phyloP scores from a whole-genome alignment of 1,284 basidiomycete species.

The Apiotrichum montevideense region DNA sequence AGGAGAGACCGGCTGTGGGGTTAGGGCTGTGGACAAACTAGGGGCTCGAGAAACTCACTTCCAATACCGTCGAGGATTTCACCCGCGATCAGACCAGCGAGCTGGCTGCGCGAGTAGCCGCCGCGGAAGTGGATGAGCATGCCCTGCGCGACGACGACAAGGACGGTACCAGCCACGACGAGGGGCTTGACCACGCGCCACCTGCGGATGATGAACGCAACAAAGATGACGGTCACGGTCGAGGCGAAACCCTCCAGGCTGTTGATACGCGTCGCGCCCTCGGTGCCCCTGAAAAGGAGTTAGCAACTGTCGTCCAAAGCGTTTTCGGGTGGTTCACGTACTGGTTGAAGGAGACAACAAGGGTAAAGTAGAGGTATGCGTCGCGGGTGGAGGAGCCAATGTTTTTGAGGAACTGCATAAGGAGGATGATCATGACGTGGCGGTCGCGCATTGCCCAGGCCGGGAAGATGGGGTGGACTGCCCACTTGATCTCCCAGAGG shows the following conservation, averaged over 20 bases:
- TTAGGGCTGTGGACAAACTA: too few species aligned
- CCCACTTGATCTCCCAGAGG: slow-evolving; percentile 43
- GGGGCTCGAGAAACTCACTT: slow-evolving; percentile 10
- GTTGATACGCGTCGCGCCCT: slow-evolving; percentile 44
- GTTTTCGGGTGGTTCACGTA: slow-evolving; percentile 8
- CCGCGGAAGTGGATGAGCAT: slow-evolving; percentile 48
- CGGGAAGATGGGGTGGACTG: slow-evolving; percentile 44
- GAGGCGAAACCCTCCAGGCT: slow-evolving; percentile 47
- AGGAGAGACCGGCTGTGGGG: slow-evolving; percentile 29
- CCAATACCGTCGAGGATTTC: slow-evolving; percentile 48
- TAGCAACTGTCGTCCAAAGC: too few species aligned
- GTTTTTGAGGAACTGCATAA: slow-evolving; percentile 29
- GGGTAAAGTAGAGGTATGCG: slow-evolving; percentile 44
- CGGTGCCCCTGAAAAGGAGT: slow-evolving; percentile 11
- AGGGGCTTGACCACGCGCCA: slow-evolving; percentile 46
- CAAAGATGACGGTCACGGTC: slow-evolving; percentile 37
- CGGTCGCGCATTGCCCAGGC: slow-evolving; percentile 45
- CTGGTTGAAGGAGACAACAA: slow-evolving; percentile 46
- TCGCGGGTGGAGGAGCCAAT: slow-evolving; percentile 42
- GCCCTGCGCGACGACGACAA: slow-evolving; percentile 41
- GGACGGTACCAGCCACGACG: slow-evolving; percentile 35
- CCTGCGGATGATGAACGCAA: slow-evolving; percentile 42
- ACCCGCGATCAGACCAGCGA: slow-evolving; percentile 42
- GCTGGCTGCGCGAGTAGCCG: slow-evolving; percentile 24
- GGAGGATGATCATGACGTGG: slow-evolving; percentile 42